A percentile compares a stretch with the other conserved stretches of the same genome.
Conservation (phyloP, 2,329 filamentous ascomycete species). For the Penicillium brasilianum region DNA sequence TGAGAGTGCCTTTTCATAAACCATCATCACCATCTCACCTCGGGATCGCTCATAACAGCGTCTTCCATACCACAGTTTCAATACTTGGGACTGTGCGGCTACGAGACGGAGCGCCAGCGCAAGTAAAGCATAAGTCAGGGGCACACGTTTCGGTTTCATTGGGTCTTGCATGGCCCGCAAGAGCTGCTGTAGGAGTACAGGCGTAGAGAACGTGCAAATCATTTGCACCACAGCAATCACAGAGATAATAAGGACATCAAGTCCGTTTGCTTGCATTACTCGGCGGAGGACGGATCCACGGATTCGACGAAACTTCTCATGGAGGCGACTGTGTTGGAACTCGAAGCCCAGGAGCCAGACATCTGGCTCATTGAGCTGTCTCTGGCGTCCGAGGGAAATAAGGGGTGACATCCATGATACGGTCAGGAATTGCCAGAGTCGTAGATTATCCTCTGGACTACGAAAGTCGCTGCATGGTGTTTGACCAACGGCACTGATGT, state of each 20-base stretch:
- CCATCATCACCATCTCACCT: slow-evolving; percentile 84
- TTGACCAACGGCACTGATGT: slow-evolving; percentile 64
- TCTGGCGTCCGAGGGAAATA: slow-evolving; percentile 66
- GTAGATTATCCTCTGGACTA: slow-evolving; percentile 78
- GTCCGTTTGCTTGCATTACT: slow-evolving; percentile 74
- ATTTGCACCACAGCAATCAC: slow-evolving; percentile 68
- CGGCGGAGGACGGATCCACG: slow-evolving; percentile 73
- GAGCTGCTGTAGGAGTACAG: slow-evolving; percentile 74
- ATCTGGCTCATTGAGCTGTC: slow-evolving; percentile 75
- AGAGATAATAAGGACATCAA: slow-evolving; percentile 75
- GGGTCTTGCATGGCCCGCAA: slow-evolving; percentile 68
- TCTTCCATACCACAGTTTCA: slow-evolving; percentile 80
- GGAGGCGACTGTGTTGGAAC: slow-evolving; percentile 78
- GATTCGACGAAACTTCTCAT: slow-evolving; percentile 74
- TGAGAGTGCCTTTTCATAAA: slow-evolving; percentile 77
- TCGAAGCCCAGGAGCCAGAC: slow-evolving; percentile 81
- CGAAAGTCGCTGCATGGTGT: slow-evolving; percentile 65
- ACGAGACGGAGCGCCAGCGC: slow-evolving; percentile 66
- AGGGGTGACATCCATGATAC: slow-evolving; percentile 82
- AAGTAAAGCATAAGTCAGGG: slow-evolving; percentile 68
- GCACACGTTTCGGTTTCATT: slow-evolving; percentile 56
- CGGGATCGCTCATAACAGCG: slow-evolving; percentile 82
- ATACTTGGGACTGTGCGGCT: slow-evolving; percentile 68
- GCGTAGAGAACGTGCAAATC: slow-evolving; percentile 63
- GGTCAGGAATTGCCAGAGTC: slow-evolving; percentile 81